Conservation (phyloP, 257 asterid species). For the Solanum chilense region DNA sequence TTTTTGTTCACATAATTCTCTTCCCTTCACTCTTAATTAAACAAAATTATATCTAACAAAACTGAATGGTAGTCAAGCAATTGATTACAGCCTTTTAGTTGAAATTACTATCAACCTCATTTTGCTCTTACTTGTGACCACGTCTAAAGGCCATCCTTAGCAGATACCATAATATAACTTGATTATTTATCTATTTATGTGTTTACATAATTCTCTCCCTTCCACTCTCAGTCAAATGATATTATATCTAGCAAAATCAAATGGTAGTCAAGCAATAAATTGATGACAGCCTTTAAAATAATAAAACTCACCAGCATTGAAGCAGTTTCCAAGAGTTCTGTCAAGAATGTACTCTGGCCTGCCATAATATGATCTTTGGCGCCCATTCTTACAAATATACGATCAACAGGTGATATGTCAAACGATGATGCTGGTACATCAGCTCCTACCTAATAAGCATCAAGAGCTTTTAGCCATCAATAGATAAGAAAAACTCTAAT, state of each 20-base stretch:
- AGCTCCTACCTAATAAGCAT: constrained; percentile 67
- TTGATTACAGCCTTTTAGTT: neutral
- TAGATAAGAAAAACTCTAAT: neutral
- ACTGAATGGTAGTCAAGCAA: neutral
- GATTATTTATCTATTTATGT: neutral
- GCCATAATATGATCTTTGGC: constrained; percentile 97
- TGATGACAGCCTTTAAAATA: neutral
- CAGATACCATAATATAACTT: neutral
- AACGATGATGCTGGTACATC: constrained; percentile 87
- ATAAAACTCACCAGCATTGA: constrained; percentile 70
- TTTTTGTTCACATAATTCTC: neutral
- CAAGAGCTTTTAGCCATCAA: constrained; percentile 12
- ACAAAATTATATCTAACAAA: neutral
- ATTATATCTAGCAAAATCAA: neutral
- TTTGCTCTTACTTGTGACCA: neutral
- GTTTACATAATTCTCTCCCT: neutral
- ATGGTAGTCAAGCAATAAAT: neutral
- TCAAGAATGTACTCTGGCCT: constrained; percentile 93
- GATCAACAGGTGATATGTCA: constrained; percentile 64
- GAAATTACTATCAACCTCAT: neutral
- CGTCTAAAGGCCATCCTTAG: neutral
- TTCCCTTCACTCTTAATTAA: neutral
- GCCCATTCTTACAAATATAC: constrained; percentile 95
- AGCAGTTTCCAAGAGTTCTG: constrained; percentile 89
- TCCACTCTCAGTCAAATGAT: neutral